phyloP scores from a whole-genome alignment of 31 red algal genomes.

The Odonthalia washingtoniensis region DNA sequence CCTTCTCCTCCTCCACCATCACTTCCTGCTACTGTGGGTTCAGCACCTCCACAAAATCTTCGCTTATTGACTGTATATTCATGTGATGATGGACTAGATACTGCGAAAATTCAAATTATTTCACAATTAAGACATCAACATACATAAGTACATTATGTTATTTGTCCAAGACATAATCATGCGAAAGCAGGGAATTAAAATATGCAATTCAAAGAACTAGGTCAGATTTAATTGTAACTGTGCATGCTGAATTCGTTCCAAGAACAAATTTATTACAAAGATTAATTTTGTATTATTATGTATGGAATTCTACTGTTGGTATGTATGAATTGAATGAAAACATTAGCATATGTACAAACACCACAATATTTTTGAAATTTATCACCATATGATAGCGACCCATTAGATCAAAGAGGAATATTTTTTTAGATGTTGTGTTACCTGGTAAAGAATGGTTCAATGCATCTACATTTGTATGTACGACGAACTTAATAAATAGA shows the following conservation, averaged over 20 bases:
- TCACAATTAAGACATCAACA: conserved; percentile 58
- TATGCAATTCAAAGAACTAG: too few relatives aligned
- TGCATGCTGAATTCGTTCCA: conserved; percentile 75
- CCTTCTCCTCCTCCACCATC: too few relatives aligned
- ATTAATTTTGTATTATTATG: conserved; percentile 69
- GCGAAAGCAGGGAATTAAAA: too few relatives aligned
- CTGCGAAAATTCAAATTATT: too few relatives aligned
- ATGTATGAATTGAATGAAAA: conserved; percentile 80
- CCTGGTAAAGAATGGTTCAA: conserved; percentile 83
- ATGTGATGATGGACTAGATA: conserved; percentile 76
- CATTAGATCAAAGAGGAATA: conserved; percentile 63
- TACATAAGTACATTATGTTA: conserved; percentile 72
- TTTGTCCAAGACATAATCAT: too few relatives aligned
- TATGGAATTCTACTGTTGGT: conserved; percentile 48
- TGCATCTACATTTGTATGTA: conserved; percentile 74
- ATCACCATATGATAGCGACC: conserved; percentile 74
- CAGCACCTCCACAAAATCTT: too few relatives aligned
- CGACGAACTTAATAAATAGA: conserved; percentile 62
- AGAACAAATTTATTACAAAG: conserved; percentile 73
- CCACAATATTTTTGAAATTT: conserved; percentile 78
- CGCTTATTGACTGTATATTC: conserved; percentile 73
- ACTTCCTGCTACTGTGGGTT: too few relatives aligned
- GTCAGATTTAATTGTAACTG: too few relatives aligned
- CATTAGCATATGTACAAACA: conserved; percentile 67
- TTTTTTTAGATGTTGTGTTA: conserved; percentile 66